Conservation (phyloP, 495 filamentous ascomycete species). For the Lindgomyces ingoldianus region DNA sequence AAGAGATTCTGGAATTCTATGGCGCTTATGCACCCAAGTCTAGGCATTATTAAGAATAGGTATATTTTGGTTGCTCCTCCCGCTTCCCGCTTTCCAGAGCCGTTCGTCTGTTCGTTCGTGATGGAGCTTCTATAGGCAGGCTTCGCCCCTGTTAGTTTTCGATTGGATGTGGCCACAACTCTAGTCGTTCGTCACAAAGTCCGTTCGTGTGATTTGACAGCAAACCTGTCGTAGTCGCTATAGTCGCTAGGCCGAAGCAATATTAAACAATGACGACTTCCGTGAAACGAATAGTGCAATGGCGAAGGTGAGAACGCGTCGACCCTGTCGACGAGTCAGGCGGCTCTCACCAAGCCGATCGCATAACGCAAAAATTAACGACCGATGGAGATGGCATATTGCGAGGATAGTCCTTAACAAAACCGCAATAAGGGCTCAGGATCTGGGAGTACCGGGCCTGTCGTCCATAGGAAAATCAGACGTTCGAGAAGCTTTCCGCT, state of each 20-base stretch:
- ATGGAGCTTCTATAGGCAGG: conserved; percentile 21
- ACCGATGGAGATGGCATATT: conserved; percentile 6
- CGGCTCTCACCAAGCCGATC: conserved; percentile 26
- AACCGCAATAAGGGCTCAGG: conserved; percentile 10
- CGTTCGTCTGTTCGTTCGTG: conserved; percentile 1
- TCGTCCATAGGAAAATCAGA: conserved; percentile 27
- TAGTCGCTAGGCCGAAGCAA: conserved; percentile 29
- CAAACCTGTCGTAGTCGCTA: conserved; percentile 15
- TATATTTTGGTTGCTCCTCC: too few species aligned
- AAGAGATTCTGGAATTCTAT: not conserved
- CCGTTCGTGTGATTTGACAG: not conserved
- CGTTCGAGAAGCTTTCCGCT: conserved; percentile 35
- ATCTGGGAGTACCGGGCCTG: conserved; percentile 31
- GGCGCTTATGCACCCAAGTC: not conserved
- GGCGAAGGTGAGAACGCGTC: conserved; percentile 25
- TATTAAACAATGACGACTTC: conserved; percentile 24
- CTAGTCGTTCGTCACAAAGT: not conserved
- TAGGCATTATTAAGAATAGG: too few species aligned
- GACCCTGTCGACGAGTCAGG: conserved; percentile 33
- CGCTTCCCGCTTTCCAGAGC: not conserved
- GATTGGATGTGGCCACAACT: not conserved
- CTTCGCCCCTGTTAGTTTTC: conserved; percentile 5
- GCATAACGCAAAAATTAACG: conserved; percentile 26
- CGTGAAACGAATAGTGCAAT: conserved; percentile 20
- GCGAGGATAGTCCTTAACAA: conserved; percentile 24